Percentiles rank a stretch among this genome's conserved stretches.
Conservation (phyloP, 345 rosid genomes). For the Firmiana major region DNA sequence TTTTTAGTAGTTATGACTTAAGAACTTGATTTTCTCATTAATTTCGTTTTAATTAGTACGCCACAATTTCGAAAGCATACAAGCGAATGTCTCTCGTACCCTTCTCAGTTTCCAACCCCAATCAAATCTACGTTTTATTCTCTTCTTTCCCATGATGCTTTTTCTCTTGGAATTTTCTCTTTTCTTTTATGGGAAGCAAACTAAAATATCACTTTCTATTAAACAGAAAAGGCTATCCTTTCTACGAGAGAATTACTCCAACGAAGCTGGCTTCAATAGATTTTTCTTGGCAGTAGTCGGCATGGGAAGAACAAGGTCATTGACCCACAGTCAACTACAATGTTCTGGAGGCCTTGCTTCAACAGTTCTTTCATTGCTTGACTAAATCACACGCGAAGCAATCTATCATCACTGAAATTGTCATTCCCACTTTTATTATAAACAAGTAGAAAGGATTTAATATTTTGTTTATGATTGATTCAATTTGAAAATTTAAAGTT, state of each 20-base stretch:
- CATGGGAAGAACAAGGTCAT: background rate
- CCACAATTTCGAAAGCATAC: background rate
- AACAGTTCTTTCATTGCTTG: too few relatives aligned
- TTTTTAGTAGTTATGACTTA: too few relatives aligned
- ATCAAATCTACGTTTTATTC: background rate
- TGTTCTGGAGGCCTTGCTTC: background rate
- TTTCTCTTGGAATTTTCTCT: background rate
- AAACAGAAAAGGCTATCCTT: too few relatives aligned
- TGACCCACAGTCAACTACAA: background rate
- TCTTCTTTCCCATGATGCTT: background rate
- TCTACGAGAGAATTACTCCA: too few relatives aligned
- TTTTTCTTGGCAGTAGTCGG: too few relatives aligned
- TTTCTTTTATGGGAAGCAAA: background rate
- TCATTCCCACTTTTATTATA: too few relatives aligned
- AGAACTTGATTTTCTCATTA: too few relatives aligned
- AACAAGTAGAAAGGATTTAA: too few relatives aligned
- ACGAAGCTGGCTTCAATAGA: too few relatives aligned
- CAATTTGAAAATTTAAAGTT: too few relatives aligned
- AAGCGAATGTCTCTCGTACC: background rate
- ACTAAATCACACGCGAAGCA: background rate
- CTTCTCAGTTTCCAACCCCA: background rate
- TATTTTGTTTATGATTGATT: too few relatives aligned
- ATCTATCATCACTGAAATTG: background rate
- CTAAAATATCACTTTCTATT: background rate
- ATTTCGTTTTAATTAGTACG: too few relatives aligned